Evolutionary conservation across 2,329 filamentous ascomycete genomes (phyloP).

Genomic region (Cladosporium austrohemisphaericum): DNA sequence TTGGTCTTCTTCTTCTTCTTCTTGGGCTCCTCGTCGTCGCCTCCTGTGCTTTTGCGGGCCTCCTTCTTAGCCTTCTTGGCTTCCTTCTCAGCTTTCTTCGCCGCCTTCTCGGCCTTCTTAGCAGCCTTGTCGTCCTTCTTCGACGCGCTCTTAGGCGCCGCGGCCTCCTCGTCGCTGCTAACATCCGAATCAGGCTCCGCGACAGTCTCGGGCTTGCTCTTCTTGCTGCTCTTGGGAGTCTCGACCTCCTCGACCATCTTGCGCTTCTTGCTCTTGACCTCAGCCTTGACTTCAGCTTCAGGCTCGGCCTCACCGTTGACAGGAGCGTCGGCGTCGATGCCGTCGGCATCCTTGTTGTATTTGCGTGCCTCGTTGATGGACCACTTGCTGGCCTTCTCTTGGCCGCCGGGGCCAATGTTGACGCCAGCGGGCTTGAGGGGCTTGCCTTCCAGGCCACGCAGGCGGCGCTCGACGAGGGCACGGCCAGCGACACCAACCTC

Average conservation of each 20-base stretch:
- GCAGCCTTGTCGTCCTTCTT: constrained; percentile 27
- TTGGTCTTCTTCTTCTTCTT: constrained; percentile 53
- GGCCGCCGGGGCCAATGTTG: constrained; percentile 70
- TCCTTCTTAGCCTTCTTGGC: constrained; percentile 27
- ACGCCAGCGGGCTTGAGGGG: constrained; percentile 73
- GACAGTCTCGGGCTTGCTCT: constrained; percentile 17
- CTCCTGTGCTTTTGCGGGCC: constrained; percentile 42
- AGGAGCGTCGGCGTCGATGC: constrained; percentile 65
- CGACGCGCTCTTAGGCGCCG: constrained; percentile 23
- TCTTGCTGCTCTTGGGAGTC: constrained; percentile 13
- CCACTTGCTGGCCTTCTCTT: constrained; percentile 68
- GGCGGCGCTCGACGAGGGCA: constrained; percentile 69
- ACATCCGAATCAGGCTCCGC: constrained; percentile 22
- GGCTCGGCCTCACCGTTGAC: constrained; percentile 40
- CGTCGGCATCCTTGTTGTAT: constrained; percentile 94
- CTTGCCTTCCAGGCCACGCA: constrained; percentile 83
- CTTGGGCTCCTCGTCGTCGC: constrained; percentile 38
- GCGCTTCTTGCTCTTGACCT: constrained; percentile 38
- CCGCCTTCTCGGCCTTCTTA: constrained; percentile 35
- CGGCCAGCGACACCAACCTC: constrained; percentile 71
- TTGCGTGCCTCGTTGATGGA: constrained; percentile 88
- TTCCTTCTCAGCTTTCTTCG: constrained; percentile 34
- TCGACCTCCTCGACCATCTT: constrained; percentile 49
- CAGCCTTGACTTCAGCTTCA: constrained; percentile 38
- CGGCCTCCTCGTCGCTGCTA: constrained; percentile 18